phyloP scores from a whole-genome alignment of 169 alveolate genomes.

The Babesia bovis region DNA sequence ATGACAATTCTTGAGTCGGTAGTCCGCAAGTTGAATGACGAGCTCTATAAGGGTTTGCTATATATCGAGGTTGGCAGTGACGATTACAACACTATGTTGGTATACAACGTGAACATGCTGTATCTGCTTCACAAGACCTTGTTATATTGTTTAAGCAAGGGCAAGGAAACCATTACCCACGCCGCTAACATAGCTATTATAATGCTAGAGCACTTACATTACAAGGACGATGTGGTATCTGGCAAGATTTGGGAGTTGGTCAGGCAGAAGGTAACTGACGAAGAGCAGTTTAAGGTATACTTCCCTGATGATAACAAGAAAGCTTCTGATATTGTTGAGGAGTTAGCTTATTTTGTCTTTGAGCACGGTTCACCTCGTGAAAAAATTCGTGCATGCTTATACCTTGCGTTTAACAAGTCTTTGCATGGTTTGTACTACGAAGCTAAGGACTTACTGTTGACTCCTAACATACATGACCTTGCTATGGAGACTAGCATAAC shows the following conservation, averaged over 20 bases:
- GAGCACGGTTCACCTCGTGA: slow-evolving; percentile 81
- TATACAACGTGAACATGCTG: slow-evolving; percentile 74
- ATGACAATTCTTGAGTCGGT: slow-evolving; percentile 80
- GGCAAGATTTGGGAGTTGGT: slow-evolving; percentile 67
- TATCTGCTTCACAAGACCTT: slow-evolving; percentile 72
- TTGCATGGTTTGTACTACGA: slow-evolving; percentile 86
- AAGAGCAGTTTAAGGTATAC: slow-evolving; percentile 2
- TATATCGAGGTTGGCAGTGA: slow-evolving; percentile 85
- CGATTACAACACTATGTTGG: slow-evolving; percentile 80
- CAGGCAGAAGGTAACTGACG: slow-evolving; percentile 44
- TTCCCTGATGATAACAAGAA: slow-evolving; percentile 60
- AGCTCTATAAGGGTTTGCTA: slow-evolving; percentile 80
- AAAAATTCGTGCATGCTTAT: slow-evolving; percentile 84
- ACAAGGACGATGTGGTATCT: slow-evolving; percentile 72
- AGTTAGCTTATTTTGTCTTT: slow-evolving; percentile 74
- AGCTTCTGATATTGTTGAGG: slow-evolving; percentile 66
- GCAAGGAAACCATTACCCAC: slow-evolving; percentile 65
- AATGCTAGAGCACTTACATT: slow-evolving; percentile 83
- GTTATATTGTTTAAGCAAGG: slow-evolving; percentile 70
- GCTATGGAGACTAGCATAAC: slow-evolving; percentile 86
- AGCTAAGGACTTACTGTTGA: slow-evolving; percentile 85
- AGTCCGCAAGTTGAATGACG: slow-evolving; percentile 83
- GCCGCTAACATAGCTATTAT: slow-evolving; percentile 71
- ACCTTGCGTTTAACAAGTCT: slow-evolving; percentile 85
- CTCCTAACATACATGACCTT: slow-evolving; percentile 85